phyloP scores from a whole-genome alignment of 441 rosid species.

The Adansonia grandidieri region DNA sequence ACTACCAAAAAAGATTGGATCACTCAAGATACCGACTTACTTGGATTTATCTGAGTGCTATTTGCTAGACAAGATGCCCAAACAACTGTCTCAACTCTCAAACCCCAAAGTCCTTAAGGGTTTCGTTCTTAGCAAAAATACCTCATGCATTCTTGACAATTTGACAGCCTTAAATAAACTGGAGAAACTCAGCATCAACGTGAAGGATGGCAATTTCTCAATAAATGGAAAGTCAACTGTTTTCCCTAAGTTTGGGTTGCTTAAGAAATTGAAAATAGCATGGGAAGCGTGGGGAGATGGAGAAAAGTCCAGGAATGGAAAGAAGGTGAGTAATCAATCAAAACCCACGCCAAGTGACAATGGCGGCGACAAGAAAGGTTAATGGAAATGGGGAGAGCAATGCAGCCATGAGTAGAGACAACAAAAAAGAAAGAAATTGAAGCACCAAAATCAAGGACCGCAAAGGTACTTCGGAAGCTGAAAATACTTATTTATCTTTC shows the following conservation, averaged over 20 bases:
- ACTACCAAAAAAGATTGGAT: conserved; percentile 50
- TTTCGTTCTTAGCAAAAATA: conserved; percentile 44
- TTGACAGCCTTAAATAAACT: conserved; percentile 14
- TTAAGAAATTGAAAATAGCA: conserved; percentile 43
- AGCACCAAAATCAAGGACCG: not conserved
- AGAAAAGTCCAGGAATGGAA: not conserved
- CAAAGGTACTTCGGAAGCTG: not conserved
- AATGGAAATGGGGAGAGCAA: not conserved
- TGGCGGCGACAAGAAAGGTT: not conserved
- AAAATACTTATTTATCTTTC: not conserved
- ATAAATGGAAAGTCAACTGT: not conserved
- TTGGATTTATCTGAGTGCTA: conserved; percentile 61
- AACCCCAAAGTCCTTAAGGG: conserved; percentile 53
- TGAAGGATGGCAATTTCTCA: conserved; percentile 26
- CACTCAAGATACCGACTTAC: conserved; percentile 44
- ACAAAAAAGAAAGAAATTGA: not conserved
- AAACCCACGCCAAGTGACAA: not conserved
- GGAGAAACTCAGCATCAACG: conserved; percentile 28
- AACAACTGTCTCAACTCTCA: conserved; percentile 36
- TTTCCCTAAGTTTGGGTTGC: conserved; percentile 10
- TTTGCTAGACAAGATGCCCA: conserved; percentile 52
- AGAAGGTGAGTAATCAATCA: not conserved
- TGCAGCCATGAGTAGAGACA: not conserved
- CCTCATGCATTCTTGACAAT: conserved; percentile 27
- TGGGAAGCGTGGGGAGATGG: conserved; percentile 41